Percentiles rank a stretch among this genome's conserved stretches.
These are phyloP conservation scores for Chalaropsis thielavioides DNA, from an alignment of 2,329 filamentous ascomycete genomes.

Conservation along the genomic window DNA sequence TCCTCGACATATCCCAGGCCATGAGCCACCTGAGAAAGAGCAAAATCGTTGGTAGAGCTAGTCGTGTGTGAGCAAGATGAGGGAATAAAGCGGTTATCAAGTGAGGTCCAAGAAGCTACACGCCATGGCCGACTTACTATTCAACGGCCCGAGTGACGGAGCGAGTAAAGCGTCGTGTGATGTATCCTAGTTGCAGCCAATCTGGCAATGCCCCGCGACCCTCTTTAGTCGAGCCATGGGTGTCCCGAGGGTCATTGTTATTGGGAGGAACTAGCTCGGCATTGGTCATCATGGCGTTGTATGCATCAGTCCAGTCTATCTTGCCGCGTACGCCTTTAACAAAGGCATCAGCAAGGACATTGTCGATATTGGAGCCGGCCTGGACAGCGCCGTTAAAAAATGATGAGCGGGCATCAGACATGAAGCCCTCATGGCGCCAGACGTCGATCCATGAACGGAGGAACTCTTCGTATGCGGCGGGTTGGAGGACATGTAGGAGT, in stretches of 20 bases:
- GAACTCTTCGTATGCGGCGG: constrained; percentile 47
- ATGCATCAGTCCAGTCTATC: constrained; percentile 50
- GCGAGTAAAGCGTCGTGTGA: constrained; percentile 46
- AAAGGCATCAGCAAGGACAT: constrained; percentile 57
- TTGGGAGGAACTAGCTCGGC: constrained; percentile 48
- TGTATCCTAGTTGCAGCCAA: constrained; percentile 50
- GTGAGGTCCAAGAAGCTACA: not conserved
- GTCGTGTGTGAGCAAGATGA: not conserved
- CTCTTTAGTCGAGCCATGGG: constrained; percentile 48
- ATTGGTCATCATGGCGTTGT: constrained; percentile 49
- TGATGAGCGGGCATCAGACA: constrained; percentile 51
- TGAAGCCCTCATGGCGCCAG: constrained; percentile 48
- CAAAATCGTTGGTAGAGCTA: constrained; percentile 51
- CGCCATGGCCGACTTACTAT: constrained; percentile 33
- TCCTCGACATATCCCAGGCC: constrained; percentile 39
- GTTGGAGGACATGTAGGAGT: constrained; percentile 51
- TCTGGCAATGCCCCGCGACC: constrained; percentile 55
- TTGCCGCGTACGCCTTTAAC: constrained; percentile 50
- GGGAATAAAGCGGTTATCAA: not conserved
- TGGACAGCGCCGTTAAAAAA: constrained; percentile 57
- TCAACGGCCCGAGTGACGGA: constrained; percentile 52
- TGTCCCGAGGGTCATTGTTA: constrained; percentile 42
- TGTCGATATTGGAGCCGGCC: constrained; percentile 56
- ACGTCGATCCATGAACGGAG: constrained; percentile 54
- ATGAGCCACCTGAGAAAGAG: constrained; percentile 47